phyloP scores from a whole-genome alignment of 2,329 filamentous ascomycete species.

The Aspergillus uvarum region DNA sequence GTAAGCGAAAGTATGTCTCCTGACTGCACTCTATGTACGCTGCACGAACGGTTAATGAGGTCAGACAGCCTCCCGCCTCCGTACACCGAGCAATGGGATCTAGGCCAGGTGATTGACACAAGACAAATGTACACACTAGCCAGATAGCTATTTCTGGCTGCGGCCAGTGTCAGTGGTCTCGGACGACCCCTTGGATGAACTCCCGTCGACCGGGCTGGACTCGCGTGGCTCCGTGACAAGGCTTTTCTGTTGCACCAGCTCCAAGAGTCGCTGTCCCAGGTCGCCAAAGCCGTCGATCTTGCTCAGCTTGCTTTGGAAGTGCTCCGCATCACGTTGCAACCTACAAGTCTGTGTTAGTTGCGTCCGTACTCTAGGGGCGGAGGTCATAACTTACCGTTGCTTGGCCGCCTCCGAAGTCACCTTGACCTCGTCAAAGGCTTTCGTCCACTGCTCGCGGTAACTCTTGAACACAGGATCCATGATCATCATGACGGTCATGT shows the following conservation, averaged over 20 bases:
- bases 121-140: slow-evolving; percentile 5
- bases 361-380: too few relatives aligned
- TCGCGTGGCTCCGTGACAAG: slow-evolving; percentile 22
- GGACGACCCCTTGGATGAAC: slow-evolving; percentile 10
- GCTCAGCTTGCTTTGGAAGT: slow-evolving; percentile 67
- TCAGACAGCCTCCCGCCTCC: background rate
- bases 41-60: too few relatives aligned
- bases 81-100: background rate
- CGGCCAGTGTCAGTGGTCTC: slow-evolving; percentile 5
- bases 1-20: background rate
- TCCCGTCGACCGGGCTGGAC: background rate
- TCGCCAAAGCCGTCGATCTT: slow-evolving; percentile 79
- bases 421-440: slow-evolving; percentile 64
- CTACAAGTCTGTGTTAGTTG: slow-evolving; percentile 45
- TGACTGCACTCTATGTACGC: background rate
- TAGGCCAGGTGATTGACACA: background rate
- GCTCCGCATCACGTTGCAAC: slow-evolving; percentile 73
- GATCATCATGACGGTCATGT: slow-evolving; percentile 74
- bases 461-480: slow-evolving; percentile 81
- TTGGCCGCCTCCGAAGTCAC: slow-evolving; percentile 68
- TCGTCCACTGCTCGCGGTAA: slow-evolving; percentile 77
- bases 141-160: background rate
- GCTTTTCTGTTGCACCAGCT: slow-evolving; percentile 43
- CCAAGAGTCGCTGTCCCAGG: slow-evolving; percentile 67
- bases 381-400: slow-evolving; percentile 61